Percentiles rank a stretch among this genome's conserved stretches.
Conservation (phyloP, 768 basidiomycete species). For the Suillus fuscotomentosus region DNA sequence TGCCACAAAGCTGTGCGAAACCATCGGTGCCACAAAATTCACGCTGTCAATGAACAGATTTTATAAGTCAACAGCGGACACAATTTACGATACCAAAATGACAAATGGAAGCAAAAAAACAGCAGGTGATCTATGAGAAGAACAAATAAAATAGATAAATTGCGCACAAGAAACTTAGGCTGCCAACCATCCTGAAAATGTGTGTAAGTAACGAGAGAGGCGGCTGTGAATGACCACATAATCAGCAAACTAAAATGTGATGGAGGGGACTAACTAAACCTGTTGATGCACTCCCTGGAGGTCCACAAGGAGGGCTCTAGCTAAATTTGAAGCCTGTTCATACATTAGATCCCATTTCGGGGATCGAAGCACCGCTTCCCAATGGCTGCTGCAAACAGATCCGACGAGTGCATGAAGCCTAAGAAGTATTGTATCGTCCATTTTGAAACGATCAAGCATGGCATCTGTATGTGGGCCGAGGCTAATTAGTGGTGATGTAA, state of each 20-base stretch:
- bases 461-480: constrained; percentile 8
- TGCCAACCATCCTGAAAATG: neutral
- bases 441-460: constrained; percentile 2
- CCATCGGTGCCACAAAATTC: neutral
- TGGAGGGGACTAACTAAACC: neutral
- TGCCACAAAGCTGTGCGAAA: neutral
- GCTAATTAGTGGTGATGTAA: constrained; percentile 7
- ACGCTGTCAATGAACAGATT: neutral
- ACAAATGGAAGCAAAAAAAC: too few relatives aligned
- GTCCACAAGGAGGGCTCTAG: neutral
- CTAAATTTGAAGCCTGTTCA: neutral
- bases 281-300: neutral
- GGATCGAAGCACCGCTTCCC: constrained; percentile 2
- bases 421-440: constrained; percentile 1
- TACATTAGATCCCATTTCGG: neutral
- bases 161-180: neutral
- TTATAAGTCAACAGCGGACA: neutral
- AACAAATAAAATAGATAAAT: neutral
- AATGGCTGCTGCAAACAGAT: constrained; percentile 5
- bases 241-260: neutral
- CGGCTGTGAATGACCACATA: neutral
- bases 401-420: neutral
- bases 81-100: neutral
- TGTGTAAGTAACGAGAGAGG: neutral
- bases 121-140: neutral